Evolutionary conservation across 2,329 filamentous ascomycete species (phyloP), one percentile per base, ranked within the genome.

Genomic region (Aspergillus ibericus): DNA sequence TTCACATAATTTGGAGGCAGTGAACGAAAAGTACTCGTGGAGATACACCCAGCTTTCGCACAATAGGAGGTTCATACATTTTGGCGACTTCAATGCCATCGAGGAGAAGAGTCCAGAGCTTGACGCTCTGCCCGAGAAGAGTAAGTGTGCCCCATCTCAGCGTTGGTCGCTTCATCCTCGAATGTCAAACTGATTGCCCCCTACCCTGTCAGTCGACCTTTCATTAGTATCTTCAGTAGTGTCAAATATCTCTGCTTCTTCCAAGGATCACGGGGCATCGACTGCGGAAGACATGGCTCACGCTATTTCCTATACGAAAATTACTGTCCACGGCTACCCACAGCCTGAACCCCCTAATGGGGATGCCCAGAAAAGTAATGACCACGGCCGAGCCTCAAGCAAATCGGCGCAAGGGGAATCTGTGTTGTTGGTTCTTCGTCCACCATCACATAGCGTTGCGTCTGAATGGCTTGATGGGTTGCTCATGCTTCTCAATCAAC

Each of bases 401-500:
- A 70, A 68, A 62, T 62, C 71, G 35, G 77, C 70, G 16, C 70
- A 76, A 34, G 83, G 84, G 65, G 95, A 98, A 74, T 81, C 86
- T 52, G 83, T 90, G 1, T 83, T 98, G 20, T 81, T 99, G 55
- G 91, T 88, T n/a, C 82, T 99, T 53, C 88, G 92, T 73, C 93
- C 93, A 5, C 80, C 87, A 59, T 90, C 87, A 59, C 89, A 95
- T 71, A 91, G 87, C 63, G 80, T 95, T 49, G 95, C 95, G 9
- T 96, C 92, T 0, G 95, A 99, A 77, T 99, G 95, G 95, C 83
- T 99, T 5, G 95, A 99, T 73, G 95, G 95, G 1, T 79, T 99
- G 63, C 82, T 98, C 57, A 96, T 99, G 92, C 82, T 99, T 55
- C 83, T 99, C 22, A 92, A 96, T 71, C 95, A 99, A 76, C 87